These are phyloP conservation scores for Ramalina intermedia DNA, from an alignment of 495 filamentous ascomycete species.

Conservation along the genomic window DNA sequence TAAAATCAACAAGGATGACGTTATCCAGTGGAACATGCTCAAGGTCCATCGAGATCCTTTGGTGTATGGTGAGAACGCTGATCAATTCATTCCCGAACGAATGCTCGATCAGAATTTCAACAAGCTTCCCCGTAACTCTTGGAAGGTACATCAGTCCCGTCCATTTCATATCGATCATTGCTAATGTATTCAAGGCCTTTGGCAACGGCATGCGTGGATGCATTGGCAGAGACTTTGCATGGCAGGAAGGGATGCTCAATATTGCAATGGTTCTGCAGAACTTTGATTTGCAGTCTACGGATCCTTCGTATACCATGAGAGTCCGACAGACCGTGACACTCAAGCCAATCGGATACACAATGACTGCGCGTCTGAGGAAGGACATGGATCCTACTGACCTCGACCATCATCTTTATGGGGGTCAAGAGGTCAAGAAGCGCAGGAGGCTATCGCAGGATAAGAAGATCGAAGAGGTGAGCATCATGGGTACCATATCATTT, in stretches of 20 bases:
- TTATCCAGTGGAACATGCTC: slow-evolving; percentile 39
- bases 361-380: slow-evolving; percentile 47
- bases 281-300: slow-evolving; percentile 44
- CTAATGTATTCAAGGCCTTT: slow-evolving; percentile 19
- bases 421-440: slow-evolving; percentile 1
- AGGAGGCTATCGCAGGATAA: background rate
- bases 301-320: slow-evolving; percentile 39
- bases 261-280: slow-evolving; percentile 43
- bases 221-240: slow-evolving; percentile 54
- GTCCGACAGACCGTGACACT: slow-evolving; percentile 60
- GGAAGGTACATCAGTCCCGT: slow-evolving; percentile 26
- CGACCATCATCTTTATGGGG: slow-evolving; percentile 32
- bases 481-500: background rate
- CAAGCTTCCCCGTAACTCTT: slow-evolving; percentile 39
- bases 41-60: slow-evolving; percentile 53
- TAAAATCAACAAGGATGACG: slow-evolving; percentile 37
- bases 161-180: background rate
- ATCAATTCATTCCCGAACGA: slow-evolving; percentile 50
- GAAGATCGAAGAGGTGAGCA: slow-evolving; percentile 2
- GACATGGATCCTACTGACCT: slow-evolving; percentile 43
- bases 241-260: slow-evolving; percentile 44
- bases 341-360: slow-evolving; percentile 61
- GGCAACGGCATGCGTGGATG: slow-evolving; percentile 54
- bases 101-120: slow-evolving; percentile 52
- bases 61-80: slow-evolving; percentile 46